These are phyloP conservation scores for Canavalia ensiformis DNA, from an alignment of 306 rosid species.

Conservation along the genomic window DNA sequence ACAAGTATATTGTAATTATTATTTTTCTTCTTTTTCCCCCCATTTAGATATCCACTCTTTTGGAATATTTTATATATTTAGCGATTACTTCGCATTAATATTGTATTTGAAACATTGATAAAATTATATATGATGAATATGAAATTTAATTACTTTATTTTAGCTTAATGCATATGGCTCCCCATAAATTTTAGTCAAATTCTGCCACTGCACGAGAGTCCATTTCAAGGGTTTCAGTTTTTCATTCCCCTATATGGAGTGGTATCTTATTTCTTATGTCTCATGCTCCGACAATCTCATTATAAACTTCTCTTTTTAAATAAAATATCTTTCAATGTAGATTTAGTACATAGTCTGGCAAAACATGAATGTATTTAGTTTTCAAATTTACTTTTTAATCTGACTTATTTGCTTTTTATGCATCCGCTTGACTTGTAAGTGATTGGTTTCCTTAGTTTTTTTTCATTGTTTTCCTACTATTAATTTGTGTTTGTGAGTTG, in stretches of 20 bases:
- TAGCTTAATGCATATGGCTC: too few species aligned
- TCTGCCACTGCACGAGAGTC: neutral
- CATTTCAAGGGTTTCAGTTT: constrained; percentile 5
- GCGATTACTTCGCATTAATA: too few species aligned
- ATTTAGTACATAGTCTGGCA: constrained; percentile 4
- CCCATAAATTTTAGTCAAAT: too few species aligned
- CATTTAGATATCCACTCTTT: too few species aligned
- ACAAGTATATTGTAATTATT: too few species aligned
- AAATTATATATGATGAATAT: too few species aligned
- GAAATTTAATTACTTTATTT: too few species aligned
- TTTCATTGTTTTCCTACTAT: neutral
- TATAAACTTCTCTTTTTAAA: neutral
- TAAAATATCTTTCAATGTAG: neutral
- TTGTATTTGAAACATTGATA: too few species aligned
- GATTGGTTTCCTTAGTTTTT: neutral
- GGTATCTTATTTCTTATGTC: neutral
- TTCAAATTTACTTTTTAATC: constrained; percentile 8
- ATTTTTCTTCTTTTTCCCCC: too few species aligned
- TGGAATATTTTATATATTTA: too few species aligned
- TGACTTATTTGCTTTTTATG: constrained; percentile 4
- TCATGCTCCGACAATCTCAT: constrained; percentile 22
- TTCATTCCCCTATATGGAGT: neutral
- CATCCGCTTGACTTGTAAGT: neutral
- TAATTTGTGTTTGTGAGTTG: neutral
- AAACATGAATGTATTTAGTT: neutral